phyloP scores from a whole-genome alignment of 108 stramenopile species.

The Schizochytrium sp. region DNA sequence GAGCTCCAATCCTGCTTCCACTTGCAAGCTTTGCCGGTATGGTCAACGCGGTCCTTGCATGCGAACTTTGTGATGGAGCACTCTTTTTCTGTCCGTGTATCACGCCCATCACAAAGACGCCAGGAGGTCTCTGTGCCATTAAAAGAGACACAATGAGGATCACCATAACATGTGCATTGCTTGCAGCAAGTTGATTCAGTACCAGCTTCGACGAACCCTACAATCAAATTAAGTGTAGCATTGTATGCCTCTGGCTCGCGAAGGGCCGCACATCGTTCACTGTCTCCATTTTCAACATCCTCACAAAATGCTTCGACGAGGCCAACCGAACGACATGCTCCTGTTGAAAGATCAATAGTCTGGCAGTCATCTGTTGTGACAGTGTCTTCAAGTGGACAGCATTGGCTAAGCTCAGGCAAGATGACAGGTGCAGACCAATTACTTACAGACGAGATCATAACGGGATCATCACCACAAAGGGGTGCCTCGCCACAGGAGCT shows the following conservation, averaged over 20 bases:
- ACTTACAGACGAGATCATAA: conserved; percentile 4
- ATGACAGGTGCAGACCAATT: conserved; percentile 1
- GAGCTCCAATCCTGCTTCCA: conserved; percentile 42
- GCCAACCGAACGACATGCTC: neutral
- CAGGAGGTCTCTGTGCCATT: conserved; percentile 1
- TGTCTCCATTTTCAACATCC: neutral
- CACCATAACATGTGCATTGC: conserved; percentile 50
- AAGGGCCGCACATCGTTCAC: neutral
- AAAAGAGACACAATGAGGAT: conserved; percentile 52
- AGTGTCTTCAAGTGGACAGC: conserved; percentile 39
- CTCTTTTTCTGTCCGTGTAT: neutral
- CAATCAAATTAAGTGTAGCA: neutral
- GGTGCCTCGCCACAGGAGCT: conserved; percentile 27
- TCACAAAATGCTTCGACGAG: conserved; percentile 52
- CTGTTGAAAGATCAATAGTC: conserved; percentile 33
- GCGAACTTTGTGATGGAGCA: conserved; percentile 45
- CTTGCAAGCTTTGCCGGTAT: conserved; percentile 10
- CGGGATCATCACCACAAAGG: conserved; percentile 37
- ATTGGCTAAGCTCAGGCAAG: neutral
- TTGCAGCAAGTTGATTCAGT: conserved; percentile 15
- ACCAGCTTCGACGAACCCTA: neutral
- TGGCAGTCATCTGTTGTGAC: conserved; percentile 39
- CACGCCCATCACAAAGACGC: conserved; percentile 38
- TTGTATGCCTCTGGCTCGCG: neutral
- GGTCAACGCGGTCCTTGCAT: conserved; percentile 11